Conservation (phyloP, 2,329 filamentous ascomycete species). For the Pseudogymnoascus sp. region DNA sequence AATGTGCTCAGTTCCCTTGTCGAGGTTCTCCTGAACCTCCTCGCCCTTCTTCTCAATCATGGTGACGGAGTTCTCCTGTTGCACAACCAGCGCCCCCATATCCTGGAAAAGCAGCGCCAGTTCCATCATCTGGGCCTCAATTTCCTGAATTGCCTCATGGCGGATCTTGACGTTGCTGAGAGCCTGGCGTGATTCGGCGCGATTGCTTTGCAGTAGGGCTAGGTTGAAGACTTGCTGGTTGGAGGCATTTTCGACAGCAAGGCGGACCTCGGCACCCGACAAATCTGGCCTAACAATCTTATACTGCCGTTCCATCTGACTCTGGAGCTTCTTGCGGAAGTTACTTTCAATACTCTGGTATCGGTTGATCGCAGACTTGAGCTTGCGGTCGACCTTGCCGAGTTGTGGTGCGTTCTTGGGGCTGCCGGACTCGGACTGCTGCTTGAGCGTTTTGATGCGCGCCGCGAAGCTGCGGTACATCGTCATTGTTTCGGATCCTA, state of each 20-base stretch:
- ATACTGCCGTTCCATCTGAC: constrained; percentile 83
- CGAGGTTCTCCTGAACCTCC: constrained; percentile 75
- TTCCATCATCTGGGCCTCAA: constrained; percentile 83
- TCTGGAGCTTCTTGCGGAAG: constrained; percentile 72
- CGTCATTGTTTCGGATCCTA: constrained; percentile 75
- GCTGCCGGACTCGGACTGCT: constrained; percentile 64
- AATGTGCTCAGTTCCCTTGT: constrained; percentile 79
- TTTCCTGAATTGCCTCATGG: constrained; percentile 82
- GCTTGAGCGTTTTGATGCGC: constrained; percentile 76
- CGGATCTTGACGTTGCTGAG: constrained; percentile 74
- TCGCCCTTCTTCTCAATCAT: constrained; percentile 83
- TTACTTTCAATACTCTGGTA: constrained; percentile 75
- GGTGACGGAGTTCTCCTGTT: constrained; percentile 74
- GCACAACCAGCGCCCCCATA: constrained; percentile 74
- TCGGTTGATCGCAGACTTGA: constrained; percentile 72
- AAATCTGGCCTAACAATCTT: constrained; percentile 81
- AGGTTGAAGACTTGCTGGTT: constrained; percentile 78
- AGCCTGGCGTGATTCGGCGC: constrained; percentile 71
- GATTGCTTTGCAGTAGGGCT: constrained; percentile 72
- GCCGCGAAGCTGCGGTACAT: constrained; percentile 72
- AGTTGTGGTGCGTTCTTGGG: constrained; percentile 73
- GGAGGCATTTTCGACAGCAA: constrained; percentile 64
- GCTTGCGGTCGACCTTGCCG: constrained; percentile 66
- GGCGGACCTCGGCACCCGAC: constrained; percentile 66
- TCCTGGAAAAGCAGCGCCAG: constrained; percentile 83